Conservation (phyloP, 2,329 filamentous ascomycete genomes). For the Colletotrichum tabaci region DNA sequence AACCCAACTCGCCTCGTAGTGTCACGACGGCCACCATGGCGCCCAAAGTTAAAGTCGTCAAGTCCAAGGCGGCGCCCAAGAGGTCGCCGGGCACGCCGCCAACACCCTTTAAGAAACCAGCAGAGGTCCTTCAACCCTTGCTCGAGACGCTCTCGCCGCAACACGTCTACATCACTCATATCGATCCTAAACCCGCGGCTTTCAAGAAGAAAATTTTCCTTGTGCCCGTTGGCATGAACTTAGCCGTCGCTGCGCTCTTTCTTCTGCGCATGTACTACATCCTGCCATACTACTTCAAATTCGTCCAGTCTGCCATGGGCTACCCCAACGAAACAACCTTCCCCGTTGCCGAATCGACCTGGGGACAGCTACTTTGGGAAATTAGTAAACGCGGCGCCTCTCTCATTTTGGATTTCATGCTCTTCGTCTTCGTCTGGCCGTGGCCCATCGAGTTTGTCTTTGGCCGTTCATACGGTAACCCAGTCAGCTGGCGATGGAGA, state of each 20-base stretch:
- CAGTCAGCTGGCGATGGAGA: constrained; percentile 79
- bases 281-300: constrained; percentile 79
- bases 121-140: constrained; percentile 75
- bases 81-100: constrained; percentile 59
- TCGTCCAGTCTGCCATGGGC: constrained; percentile 76
- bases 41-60: constrained; percentile 52
- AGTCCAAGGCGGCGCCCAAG: constrained; percentile 50
- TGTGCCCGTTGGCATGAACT: constrained; percentile 84
- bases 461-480: constrained; percentile 71
- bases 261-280: constrained; percentile 78
- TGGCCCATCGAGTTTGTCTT: constrained; percentile 83
- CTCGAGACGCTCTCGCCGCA: constrained; percentile 75
- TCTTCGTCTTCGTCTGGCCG: constrained; percentile 77
- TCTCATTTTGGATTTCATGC: constrained; percentile 81
- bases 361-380: constrained; percentile 69
- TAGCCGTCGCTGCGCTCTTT: constrained; percentile 75
- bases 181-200: constrained; percentile 78
- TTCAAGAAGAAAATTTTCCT: constrained; percentile 89
- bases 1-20: constrained; percentile 11
- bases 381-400: constrained; percentile 72
- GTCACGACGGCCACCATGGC: constrained; percentile 41
- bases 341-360: constrained; percentile 69
- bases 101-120: constrained; percentile 77
- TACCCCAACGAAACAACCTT: constrained; percentile 77
- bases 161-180: constrained; percentile 87